Percentiles rank a stretch among this genome's conserved stretches.
Conservation (phyloP, 768 basidiomycete genomes). For the Kwoniella shandongensis region DNA sequence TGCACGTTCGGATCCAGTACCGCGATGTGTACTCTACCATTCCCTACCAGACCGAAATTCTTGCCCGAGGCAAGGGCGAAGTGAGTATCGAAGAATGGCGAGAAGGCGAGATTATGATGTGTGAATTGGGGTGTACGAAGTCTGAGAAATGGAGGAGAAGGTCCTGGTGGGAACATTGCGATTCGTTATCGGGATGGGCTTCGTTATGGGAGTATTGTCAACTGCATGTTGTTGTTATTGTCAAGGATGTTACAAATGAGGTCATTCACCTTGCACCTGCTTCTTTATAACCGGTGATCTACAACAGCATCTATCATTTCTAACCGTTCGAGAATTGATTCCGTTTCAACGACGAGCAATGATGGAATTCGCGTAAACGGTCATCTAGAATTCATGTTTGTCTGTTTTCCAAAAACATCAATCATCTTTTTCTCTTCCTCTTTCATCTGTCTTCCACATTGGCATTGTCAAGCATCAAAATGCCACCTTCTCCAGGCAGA, state of each 20-base stretch:
- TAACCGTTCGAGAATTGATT: no score
- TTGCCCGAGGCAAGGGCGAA: constrained; percentile 64
- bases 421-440: neutral
- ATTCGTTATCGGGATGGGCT: no score
- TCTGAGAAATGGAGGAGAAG: constrained; percentile 3
- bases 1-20: constrained; percentile 17
- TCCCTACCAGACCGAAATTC: constrained; percentile 93
- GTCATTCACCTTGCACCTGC: no score
- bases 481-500: constrained; percentile 44
- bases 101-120: constrained; percentile 51
- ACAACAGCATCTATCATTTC: no score
- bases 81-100: constrained; percentile 51
- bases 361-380: no score
- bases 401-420: neutral
- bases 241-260: no score
- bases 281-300: no score
- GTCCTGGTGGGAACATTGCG: no score
- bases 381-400: no score
- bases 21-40: constrained; percentile 71
- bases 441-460: neutral
- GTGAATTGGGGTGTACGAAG: constrained; percentile 46
- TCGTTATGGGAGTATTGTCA: no score
- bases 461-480: constrained; percentile 2
- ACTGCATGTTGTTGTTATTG: no score
- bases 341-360: no score